Conservation (phyloP, 1,284 basidiomycete species). For the Earliella scabrosa region DNA sequence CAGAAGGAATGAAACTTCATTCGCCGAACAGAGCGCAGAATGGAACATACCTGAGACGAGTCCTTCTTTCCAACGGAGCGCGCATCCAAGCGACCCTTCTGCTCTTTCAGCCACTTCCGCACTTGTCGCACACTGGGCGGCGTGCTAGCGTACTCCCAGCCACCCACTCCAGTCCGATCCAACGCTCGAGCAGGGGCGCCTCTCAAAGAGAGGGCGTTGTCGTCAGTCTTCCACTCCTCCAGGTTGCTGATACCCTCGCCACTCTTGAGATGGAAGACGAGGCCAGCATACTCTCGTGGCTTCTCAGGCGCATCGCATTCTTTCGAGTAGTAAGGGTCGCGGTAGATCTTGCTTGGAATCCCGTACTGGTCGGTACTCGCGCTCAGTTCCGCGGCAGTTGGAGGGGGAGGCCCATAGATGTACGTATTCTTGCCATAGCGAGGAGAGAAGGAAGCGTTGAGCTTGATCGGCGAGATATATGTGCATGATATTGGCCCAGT, state of each 20-base stretch:
- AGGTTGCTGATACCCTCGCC: slow-evolving; percentile 54
- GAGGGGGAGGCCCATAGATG: slow-evolving; percentile 58
- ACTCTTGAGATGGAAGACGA: slow-evolving; percentile 73
- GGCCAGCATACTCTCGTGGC: slow-evolving; percentile 81
- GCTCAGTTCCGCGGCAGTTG: slow-evolving; percentile 56
- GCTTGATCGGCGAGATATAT: too few species aligned
- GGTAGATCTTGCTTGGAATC: slow-evolving; percentile 71
- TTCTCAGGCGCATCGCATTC: slow-evolving; percentile 71
- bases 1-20: slow-evolving; percentile 13
- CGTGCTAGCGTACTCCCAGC: slow-evolving; percentile 79
- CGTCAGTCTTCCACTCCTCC: slow-evolving; percentile 50
- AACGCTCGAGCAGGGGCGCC: background rate
- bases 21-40: background rate
- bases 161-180: slow-evolving; percentile 41
- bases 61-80: slow-evolving; percentile 28
- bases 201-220: background rate
- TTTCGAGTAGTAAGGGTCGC: slow-evolving; percentile 80
- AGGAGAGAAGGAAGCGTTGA: too few species aligned
- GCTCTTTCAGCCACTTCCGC: slow-evolving; percentile 53
- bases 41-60: slow-evolving; percentile 55
- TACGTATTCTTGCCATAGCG: slow-evolving; percentile 12
- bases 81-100: slow-evolving; percentile 15
- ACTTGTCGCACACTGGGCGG: slow-evolving; percentile 64
- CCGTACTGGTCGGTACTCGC: slow-evolving; percentile 54
- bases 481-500: too few species aligned